Percentiles rank a stretch among this genome's conserved stretches.
Conservation (phyloP, 1,284 basidiomycete species). For the Apiotrichum gamsii region DNA sequence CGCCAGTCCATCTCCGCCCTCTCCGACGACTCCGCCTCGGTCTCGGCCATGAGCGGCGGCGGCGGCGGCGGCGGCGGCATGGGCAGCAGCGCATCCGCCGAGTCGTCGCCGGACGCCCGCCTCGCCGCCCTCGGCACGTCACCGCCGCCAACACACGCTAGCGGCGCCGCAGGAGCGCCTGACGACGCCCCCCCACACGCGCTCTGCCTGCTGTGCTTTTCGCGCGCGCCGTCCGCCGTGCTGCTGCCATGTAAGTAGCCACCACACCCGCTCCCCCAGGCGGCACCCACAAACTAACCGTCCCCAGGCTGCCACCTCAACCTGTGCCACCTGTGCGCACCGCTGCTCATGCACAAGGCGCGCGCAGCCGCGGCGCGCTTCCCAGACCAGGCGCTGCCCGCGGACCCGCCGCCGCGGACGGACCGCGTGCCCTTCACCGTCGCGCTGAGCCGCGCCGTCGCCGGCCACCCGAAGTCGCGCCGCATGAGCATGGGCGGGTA, state of each 20-base stretch:
- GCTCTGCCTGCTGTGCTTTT: slow-evolving; percentile 32
- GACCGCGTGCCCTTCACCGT: slow-evolving; percentile 21
- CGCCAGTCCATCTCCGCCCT: slow-evolving; percentile 1
- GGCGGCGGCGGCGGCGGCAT: neutral
- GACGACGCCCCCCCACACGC: too few relatives aligned
- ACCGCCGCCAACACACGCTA: slow-evolving; percentile 1
- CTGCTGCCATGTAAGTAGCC: slow-evolving; percentile 32
- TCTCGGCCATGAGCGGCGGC: neutral
- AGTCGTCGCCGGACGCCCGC: neutral
- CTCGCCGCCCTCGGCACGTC: neutral
- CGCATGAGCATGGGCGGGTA: slow-evolving; percentile 29
- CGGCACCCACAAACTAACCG: neutral
- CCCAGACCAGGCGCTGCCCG: neutral
- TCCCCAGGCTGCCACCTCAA: slow-evolving; percentile 36
- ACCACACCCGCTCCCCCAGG: neutral
- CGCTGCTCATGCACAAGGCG: slow-evolving; percentile 23
- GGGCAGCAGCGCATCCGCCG: neutral
- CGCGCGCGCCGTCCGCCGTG: slow-evolving; percentile 31
- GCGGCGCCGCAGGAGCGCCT: too few relatives aligned
- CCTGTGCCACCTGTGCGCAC: slow-evolving; percentile 37
- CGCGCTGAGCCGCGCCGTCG: slow-evolving; percentile 24
- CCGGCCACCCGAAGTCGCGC: slow-evolving; percentile 21
- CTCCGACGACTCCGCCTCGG: neutral
- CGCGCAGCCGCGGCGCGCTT: neutral
- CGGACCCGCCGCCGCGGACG: neutral